A percentile compares a stretch with the other conserved stretches of the same genome.
Evolutionary conservation across 768 basidiomycete genomes (phyloP).

Genomic region (Tulasnella sp.): DNA sequence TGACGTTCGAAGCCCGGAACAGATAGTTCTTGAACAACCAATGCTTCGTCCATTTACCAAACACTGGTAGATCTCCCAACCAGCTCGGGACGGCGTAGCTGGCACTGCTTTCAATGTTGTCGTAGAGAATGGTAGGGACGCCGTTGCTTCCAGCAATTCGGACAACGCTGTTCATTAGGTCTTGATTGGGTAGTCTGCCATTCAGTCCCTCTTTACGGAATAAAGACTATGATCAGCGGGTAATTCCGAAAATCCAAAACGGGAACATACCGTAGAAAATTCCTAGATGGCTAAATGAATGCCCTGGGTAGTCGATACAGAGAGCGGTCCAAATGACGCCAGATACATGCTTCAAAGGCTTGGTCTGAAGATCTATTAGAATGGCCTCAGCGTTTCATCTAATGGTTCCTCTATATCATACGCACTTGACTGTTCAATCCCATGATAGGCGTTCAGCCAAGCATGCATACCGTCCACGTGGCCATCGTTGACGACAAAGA

Average conservation of each 20-base stretch:
- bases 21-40: conserved; percentile 51
- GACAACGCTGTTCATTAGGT: conserved; percentile 79
- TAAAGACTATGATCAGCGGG: conserved; percentile 10
- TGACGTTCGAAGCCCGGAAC: conserved; percentile 61
- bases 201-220: conserved; percentile 77
- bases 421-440: conserved; percentile 60
- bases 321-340: conserved; percentile 89
- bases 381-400: not conserved
- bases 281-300: conserved; percentile 95
- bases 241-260: not conserved
- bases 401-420: not conserved
- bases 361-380: conserved; percentile 58
- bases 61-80: conserved; percentile 35
- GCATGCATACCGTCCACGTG: conserved; percentile 90
- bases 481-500: conserved; percentile 85
- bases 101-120: conserved; percentile 53
- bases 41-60: conserved; percentile 45
- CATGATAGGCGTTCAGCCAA: conserved; percentile 84
- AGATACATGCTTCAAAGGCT: conserved; percentile 60
- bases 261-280: conserved; percentile 74
- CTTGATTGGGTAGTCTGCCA: conserved; percentile 93
- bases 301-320: conserved; percentile 92
- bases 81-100: not conserved
- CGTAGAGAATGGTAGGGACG: conserved; percentile 74
- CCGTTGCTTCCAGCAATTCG: conserved; percentile 68